Base-by-base conservation (phyloP, 371 early-diverging fungal genomes). In the Mortierella sp. region DNA sequence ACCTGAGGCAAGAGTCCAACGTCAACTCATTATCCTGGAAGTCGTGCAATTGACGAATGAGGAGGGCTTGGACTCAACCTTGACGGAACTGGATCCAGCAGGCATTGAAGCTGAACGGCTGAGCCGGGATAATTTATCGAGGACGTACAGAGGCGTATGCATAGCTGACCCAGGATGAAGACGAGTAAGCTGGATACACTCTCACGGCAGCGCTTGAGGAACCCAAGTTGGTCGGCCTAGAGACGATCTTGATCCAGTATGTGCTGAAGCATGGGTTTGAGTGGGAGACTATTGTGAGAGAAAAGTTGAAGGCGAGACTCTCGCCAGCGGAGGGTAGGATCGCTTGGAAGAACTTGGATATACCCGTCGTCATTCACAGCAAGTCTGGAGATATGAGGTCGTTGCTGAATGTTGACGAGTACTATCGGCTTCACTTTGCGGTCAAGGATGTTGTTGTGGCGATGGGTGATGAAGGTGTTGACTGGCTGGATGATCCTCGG, bases 331-430 rank as follows among this genome's bases (percentile, higher is more conserved):
- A 85, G 61, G 79, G 86, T 61, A 74, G 86, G 5, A 74, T 74
- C 0, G 78, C 81, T 34, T 85, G 86, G 82, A 79, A 81, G 67
- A 81, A 81, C 28, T 57, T 85, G 69, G 82, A 79, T 43, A 85
- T 81, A 82, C 77, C 79, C 4, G 77, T 79, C 16, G 72, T 69
- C 46, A 40, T 6, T 1, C 3, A 5, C 13, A 28, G 16, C 14
- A 28, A 6, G 26, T 46, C 8, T 72, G 53, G 26, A 14, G 53
- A n/a, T 44, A 28, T 26, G 44, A 43, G 28, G 5, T n/a, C 19
- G 57, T 54, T 24, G 26, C 13, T 28, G 16, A 53, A 8, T 31
- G 37, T 21, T 14, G 77, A 79, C 24, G 86, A 81, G 24, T 81
- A 79, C 40, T 85, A 81, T 61, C 72, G 37, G 24, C 61, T 85